Base-by-base conservation (phyloP, 2,329 filamentous ascomycete species). In the Colletotrichum camelliae region DNA sequence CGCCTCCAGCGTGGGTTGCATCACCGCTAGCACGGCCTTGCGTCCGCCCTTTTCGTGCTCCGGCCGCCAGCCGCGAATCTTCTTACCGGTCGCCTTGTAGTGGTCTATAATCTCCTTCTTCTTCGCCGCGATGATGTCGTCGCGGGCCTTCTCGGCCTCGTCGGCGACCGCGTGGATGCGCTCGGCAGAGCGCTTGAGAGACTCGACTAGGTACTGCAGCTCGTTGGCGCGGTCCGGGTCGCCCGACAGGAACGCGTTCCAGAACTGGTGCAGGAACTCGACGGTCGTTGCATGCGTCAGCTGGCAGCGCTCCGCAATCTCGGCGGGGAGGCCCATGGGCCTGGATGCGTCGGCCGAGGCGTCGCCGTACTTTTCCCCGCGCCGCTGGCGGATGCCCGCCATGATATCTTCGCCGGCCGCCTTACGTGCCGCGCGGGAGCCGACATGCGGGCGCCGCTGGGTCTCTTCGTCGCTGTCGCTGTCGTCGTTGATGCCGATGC, bases 211-310 rank as follows among this genome's bases (percentile, higher is more conserved):
- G 77, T 94, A 95, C 8, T 93, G 92, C 16, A 98, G 89, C 84
- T 99, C 96, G 57, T 89, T 89, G 1, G 95, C 95, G 39, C 95
- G 93, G 75, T 95, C 93, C 1, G 94, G 87, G 81, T 98, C 95
- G 16, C 96, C 96, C 0, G 96, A 98, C 31, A 98, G 89, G 81
- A 98, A 99, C 0, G 96, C 93, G 39, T 92, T 91, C 96, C 96
- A 99, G 87, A 99, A 99, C 83, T 98, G 97, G 80, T 96, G 95
- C n/a, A 99, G 87, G 81, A 98, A 99, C 82, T 99, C 97, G 48
- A 95, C 94, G 0, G 95, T 97, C 0, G 97, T 99, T 69, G 96
- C 96, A 83, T 98, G 96, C 0, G 96, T 98, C 71, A 92, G 84
- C 55, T 85, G 86, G 78, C 91, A 92, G 71, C 91, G 91, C 58